A percentile compares a stretch with the other conserved stretches of the same genome.
These are phyloP conservation scores for Leishmania turanica DNA, from an alignment of 208 protist species.

Conservation along the genomic window DNA sequence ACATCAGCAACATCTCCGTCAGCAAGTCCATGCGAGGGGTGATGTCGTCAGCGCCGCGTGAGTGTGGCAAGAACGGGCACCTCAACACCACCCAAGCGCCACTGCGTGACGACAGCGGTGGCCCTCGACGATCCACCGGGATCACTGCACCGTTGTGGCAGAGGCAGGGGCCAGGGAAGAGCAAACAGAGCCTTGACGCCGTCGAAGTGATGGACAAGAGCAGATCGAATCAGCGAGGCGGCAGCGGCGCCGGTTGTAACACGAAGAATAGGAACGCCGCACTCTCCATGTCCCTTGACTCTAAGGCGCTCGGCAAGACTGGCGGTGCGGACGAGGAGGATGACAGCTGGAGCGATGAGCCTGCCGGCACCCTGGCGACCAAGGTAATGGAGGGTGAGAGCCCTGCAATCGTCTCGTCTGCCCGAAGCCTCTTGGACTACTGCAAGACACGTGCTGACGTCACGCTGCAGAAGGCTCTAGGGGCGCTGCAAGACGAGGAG, in stretches of 20 bases:
- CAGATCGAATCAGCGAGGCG: not conserved
- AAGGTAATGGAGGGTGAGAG: not conserved
- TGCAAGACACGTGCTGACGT: slow-evolving; percentile 28
- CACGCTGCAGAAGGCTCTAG: slow-evolving; percentile 14
- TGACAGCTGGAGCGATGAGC: slow-evolving; percentile 42
- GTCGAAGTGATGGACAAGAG: not conserved
- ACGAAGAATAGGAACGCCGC: not conserved
- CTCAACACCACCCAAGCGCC: not conserved
- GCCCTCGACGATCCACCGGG: not conserved
- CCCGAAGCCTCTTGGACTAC: slow-evolving; percentile 31
- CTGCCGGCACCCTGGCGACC: not conserved
- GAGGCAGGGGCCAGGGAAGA: not conserved
- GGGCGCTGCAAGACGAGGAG: slow-evolving; percentile 38
- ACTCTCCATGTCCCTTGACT: slow-evolving; percentile 39
- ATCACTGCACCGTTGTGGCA: not conserved
- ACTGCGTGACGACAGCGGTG: not conserved
- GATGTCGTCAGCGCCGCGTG: not conserved
- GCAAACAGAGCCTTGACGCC: slow-evolving; percentile 30
- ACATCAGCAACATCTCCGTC: slow-evolving; percentile 31
- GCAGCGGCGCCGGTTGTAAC: not conserved
- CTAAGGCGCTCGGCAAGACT: slow-evolving; percentile 24
- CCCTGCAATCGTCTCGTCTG: slow-evolving; percentile 14
- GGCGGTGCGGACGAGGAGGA: slow-evolving; percentile 17
- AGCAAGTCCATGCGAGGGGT: slow-evolving; percentile 40
- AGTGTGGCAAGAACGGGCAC: not conserved